These are phyloP conservation scores for Marasmius fiardii DNA, from an alignment of 1,284 basidiomycete genomes.

Conservation along the genomic window DNA sequence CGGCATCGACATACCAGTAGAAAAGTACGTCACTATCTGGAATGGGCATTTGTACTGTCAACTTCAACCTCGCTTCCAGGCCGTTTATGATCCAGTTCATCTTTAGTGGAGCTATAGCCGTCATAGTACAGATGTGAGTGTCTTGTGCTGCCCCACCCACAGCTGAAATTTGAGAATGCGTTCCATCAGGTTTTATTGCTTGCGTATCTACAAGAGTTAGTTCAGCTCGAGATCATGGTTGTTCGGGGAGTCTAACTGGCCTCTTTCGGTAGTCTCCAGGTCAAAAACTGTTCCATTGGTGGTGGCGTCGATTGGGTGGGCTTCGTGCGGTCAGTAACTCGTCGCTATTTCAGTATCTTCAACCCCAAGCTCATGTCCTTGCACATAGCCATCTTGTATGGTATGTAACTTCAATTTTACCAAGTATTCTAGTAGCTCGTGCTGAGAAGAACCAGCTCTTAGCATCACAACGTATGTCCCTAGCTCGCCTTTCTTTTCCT, in stretches of 20 bases:
- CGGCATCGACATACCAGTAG: too few relatives aligned
- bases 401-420: too few relatives aligned
- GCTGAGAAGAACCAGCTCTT: too few relatives aligned
- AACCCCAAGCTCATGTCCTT: neutral
- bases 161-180: neutral
- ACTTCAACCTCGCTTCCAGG: neutral
- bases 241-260: neutral
- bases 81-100: neutral
- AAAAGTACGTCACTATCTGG: too few relatives aligned
- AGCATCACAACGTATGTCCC: too few relatives aligned
- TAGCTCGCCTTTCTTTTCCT: too few relatives aligned
- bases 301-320: neutral
- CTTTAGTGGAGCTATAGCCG: neutral
- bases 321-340: neutral
- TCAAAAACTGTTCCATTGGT: neutral
- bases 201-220: neutral
- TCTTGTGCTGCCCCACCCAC: neutral
- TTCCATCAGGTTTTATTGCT: neutral
- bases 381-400: neutral
- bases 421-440: too few relatives aligned
- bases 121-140: conserved; percentile 1
- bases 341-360: neutral
- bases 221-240: neutral
- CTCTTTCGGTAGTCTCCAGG: neutral
- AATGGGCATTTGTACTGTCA: neutral